Percentiles rank a stretch among this genome's conserved stretches.
Evolutionary conservation across 2,329 filamentous ascomycete genomes (phyloP).

Genomic region (Calonectria henricotiae): DNA sequence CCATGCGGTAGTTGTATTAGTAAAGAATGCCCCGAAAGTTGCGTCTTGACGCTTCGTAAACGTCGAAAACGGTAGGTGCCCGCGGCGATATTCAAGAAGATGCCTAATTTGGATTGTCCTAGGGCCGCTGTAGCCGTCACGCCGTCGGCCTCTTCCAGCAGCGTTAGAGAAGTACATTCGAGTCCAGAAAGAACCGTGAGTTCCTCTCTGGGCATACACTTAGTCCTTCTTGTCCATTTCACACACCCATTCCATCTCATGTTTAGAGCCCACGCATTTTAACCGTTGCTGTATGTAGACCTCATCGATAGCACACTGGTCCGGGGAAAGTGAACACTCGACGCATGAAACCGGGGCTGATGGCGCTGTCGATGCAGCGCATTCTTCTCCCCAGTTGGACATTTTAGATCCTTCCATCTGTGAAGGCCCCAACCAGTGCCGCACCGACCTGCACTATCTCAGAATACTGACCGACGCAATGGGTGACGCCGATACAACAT

Average conservation of each 20-base stretch:
- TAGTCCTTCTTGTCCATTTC: background rate
- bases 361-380: background rate
- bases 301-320: background rate
- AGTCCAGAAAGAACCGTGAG: background rate
- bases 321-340: background rate
- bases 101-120: background rate
- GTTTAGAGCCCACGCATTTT: background rate
- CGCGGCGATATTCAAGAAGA: background rate
- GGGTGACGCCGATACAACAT: background rate
- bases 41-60: background rate
- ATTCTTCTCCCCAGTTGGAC: background rate
- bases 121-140: background rate
- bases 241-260: background rate
- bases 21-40: background rate
- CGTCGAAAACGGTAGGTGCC: background rate
- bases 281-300: background rate
- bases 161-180: background rate
- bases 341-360: background rate
- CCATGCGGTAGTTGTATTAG: background rate
- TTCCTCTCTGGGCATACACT: background rate
- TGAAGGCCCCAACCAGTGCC: background rate
- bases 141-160: background rate
- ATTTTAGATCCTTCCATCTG: background rate
- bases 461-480: background rate
- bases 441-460: background rate